Evolutionary conservation across 2,329 filamentous ascomycete genomes (phyloP).

Genomic region (Sporothrix phasma): DNA sequence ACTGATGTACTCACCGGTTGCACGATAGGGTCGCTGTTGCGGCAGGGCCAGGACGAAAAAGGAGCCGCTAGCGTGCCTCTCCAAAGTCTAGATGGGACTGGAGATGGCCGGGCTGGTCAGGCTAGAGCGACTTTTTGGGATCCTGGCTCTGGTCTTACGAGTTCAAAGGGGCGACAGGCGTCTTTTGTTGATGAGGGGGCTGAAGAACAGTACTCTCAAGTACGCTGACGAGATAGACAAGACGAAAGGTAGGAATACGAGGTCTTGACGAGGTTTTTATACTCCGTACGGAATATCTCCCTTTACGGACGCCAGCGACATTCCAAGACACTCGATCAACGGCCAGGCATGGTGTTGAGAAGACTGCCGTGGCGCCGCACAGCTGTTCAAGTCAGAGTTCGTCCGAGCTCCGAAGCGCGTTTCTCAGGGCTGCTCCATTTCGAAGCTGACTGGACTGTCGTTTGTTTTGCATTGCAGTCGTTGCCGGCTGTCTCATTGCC

Average conservation of each 20-base stretch:
- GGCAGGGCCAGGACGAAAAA: neutral
- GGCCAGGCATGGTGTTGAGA: neutral
- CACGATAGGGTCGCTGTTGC: neutral
- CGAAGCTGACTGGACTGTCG: neutral
- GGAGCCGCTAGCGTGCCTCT: constrained; percentile 11
- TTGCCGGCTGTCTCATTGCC: too few relatives aligned
- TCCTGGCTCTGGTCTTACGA: neutral
- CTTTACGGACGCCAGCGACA: neutral
- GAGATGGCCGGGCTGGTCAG: neutral
- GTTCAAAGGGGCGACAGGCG: constrained; percentile 1
- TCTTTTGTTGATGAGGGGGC: neutral
- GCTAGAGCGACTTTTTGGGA: constrained; percentile 8
- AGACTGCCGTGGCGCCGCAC: neutral
- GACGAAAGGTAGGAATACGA: too few relatives aligned
- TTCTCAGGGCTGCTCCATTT: neutral
- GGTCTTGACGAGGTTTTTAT: too few relatives aligned
- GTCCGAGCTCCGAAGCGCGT: neutral
- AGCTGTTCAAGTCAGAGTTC: neutral
- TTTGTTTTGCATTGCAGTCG: neutral
- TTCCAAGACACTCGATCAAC: neutral
- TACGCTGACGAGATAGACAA: too few relatives aligned
- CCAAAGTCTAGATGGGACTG: neutral
- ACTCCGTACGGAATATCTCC: too few relatives aligned
- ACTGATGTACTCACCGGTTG: too few relatives aligned
- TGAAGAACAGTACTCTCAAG: neutral